Evolutionary conservation across 106 monocot species (phyloP), one percentile per base, ranked within the genome.

Genomic region (Phalaenopsis aphrodite): DNA sequence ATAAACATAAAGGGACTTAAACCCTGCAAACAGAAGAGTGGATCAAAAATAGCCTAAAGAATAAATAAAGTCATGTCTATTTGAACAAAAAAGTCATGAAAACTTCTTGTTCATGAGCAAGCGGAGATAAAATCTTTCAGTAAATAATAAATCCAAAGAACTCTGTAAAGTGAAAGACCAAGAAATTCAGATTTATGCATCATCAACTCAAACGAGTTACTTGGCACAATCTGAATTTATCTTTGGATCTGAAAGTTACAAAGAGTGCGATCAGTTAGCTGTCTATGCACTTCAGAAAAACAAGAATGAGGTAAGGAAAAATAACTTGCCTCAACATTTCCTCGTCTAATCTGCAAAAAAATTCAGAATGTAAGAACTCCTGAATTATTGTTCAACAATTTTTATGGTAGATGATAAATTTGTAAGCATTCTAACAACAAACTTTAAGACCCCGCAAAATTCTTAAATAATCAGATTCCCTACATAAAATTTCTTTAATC

Each of bases 1-100:
- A 84, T 47, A 81, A 97, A 97, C 94, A 97, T 97, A 11, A 88
- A 67, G 57, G 92, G 89, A 87, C 56, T 94, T 38, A 97, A 84
- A 1, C 96, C 96, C 96, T 97, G 88, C 42, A 86, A 21, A 66
- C 55, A 85, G 57, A 74, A 12, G 14, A 39, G 9, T 39, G 18
- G 46, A 48, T 45, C 61, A n/a, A 14, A 77, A 72, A 30, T 11
- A 38, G 2, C 36, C 15, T 39, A 52, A 73, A 56, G 8, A 37
- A 81, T 18, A 77, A 16, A 2, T 23, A 64, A 46, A 37, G n/a
- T 68, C 18, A 80, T 30, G 1, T 65, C 0, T 42, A 77, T 69
- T 10, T 55, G n/a, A 71, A 16, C 11, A 67, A 4, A 43, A 30
- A 42, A 23, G 1, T 21, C n/a, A 21, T 23, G 21, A 23, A 8